Percentiles rank a stretch among this genome's conserved stretches.
These are phyloP conservation scores for Sporothrix curviconia DNA, from an alignment of 2,329 filamentous ascomycete species.

Conservation along the genomic window DNA sequence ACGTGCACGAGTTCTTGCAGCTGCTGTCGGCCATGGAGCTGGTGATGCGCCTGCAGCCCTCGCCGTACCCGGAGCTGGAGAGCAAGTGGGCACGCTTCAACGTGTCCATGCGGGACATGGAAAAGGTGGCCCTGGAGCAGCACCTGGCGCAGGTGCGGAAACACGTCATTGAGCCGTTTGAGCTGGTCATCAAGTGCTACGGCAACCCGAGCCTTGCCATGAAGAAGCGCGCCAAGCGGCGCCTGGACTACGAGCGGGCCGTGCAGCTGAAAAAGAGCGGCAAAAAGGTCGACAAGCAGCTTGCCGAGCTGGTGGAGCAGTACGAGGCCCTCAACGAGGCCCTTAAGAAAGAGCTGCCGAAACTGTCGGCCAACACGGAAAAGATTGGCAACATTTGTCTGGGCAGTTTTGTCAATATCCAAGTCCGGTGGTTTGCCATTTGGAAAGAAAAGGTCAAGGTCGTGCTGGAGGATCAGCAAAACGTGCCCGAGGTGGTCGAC, in stretches of 20 bases:
- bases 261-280: conserved; percentile 70
- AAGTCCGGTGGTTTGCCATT: conserved; percentile 73
- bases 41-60: conserved; percentile 65
- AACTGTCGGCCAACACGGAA: conserved; percentile 73
- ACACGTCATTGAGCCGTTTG: conserved; percentile 67
- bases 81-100: conserved; percentile 93
- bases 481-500: conserved; percentile 59
- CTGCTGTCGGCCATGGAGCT: conserved; percentile 77
- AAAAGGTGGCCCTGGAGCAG: conserved; percentile 73
- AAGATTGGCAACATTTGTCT: conserved; percentile 78
- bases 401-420: conserved; percentile 75
- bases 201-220: conserved; percentile 81
- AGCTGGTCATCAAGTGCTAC: conserved; percentile 45
- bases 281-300: conserved; percentile 82
- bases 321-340: conserved; percentile 90
- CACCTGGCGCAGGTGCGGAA: conserved; percentile 61
- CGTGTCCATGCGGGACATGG: conserved; percentile 77
- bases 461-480: conserved; percentile 59
- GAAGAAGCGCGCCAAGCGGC: conserved; percentile 89
- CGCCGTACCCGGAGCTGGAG: conserved; percentile 75
- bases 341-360: conserved; percentile 84
- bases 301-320: conserved; percentile 75
- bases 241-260: conserved; percentile 79
- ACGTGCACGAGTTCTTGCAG: conserved; percentile 73
- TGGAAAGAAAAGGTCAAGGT: conserved; percentile 78